Evolutionary conservation across 225 moss, liverwort and hornwort species (phyloP), one percentile per base, ranked within the genome.

Genomic region (Antitrichia curtipendula): DNA sequence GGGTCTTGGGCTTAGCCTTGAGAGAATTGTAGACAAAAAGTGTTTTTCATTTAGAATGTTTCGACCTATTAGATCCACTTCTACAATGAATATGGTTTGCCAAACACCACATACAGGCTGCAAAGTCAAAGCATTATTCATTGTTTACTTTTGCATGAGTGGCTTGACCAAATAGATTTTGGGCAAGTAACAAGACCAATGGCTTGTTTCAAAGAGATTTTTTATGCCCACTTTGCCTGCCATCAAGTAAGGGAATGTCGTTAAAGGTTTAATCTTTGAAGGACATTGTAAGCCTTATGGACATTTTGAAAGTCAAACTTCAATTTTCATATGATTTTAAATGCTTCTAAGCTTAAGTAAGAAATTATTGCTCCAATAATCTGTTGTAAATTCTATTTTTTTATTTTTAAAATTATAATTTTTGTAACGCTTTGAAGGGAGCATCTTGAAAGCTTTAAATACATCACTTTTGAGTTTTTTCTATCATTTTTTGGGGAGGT

Each of bases 1-100:
- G 36, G 0, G 1, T 7, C 7, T n/a, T 4, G 0, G 2, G 3
- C 36, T 65, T 65, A 5, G 20, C 7, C 5, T 20, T 20, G 20
- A n/a, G 11, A 65, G 6, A n/a, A 36, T 20, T 20, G 6, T 65
- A 36, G 11, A 65, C 36, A 65, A 65, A 21, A 19, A 19, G 29
- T 0, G 2, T 36, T 12, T n/a, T 66, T 66, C 34, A 31, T 16
- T 16, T 31, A 18, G 31, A 34, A 34, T 34, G 16, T 34, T 34
- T 18, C 7, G 21, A 20, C 12, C 21, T 66, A 3, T 1, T n/a
- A 1, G 0, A 66, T 0, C 7, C 5, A 6, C 6, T 66, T 21
- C 21, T 21, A n/a, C 21, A 65, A 10, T 36, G 20, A 20, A 65
- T 12, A 65, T 11, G 11, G 20, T 12, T 65, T 36, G 29, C 65